phyloP scores from a whole-genome alignment of 257 asterid species.

The Avicennia marina region DNA sequence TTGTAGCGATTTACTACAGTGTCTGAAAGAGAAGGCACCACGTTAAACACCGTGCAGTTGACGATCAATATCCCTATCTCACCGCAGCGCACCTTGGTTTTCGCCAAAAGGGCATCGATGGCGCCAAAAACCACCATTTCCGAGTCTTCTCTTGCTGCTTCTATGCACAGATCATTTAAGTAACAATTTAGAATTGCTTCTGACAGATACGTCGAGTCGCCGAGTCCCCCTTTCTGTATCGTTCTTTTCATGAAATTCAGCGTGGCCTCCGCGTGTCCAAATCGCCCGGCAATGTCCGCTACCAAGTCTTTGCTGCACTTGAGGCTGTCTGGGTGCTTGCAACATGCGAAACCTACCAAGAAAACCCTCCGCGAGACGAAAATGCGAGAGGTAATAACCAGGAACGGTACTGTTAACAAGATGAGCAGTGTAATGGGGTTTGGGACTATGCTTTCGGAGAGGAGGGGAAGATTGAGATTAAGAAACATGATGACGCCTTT shows the following conservation, averaged over 20 bases:
- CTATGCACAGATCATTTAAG: conserved; percentile 31
- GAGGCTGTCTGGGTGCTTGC: conserved; percentile 43
- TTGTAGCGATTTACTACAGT: conserved; percentile 56
- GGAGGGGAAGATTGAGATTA: not conserved
- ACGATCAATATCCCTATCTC: conserved; percentile 55
- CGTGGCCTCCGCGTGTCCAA: not conserved
- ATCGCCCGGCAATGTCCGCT: not conserved
- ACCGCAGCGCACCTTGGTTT: conserved; percentile 29
- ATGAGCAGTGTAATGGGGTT: not conserved
- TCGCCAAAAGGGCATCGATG: conserved; percentile 32
- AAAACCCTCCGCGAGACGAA: conserved; percentile 7
- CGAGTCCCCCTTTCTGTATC: conserved; percentile 28
- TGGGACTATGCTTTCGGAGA: not conserved
- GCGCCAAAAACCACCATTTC: conserved; percentile 59
- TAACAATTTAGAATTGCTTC: conserved; percentile 16
- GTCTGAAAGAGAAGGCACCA: conserved; percentile 45
- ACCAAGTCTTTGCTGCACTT: conserved; percentile 26
- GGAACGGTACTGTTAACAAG: not conserved
- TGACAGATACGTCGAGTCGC: conserved; percentile 41
- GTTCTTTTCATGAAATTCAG: conserved; percentile 21
- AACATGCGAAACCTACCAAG: conserved; percentile 51
- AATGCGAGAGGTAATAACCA: not conserved
- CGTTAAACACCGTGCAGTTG: conserved; percentile 46
- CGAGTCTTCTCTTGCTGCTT: conserved; percentile 42
- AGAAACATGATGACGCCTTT: not conserved